Percentiles rank a stretch among this genome's conserved stretches.
These are phyloP conservation scores for Closterium sp. DNA, from an alignment of 139 green algal species.

Conservation along the genomic window DNA sequence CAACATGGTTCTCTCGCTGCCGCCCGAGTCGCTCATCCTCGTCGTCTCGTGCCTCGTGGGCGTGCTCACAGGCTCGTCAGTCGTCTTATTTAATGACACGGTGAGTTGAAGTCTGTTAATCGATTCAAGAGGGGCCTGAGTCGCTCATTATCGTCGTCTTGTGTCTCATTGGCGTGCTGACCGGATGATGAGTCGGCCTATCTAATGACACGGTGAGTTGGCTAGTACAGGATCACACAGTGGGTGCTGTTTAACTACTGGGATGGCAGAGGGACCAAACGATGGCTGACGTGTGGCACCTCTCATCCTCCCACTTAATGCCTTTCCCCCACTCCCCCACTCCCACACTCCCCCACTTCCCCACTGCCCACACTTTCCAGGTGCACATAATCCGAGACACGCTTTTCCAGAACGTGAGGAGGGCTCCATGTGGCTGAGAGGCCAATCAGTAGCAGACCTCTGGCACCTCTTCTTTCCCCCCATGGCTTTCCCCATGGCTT, in stretches of 20 bases:
- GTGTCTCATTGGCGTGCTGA: slow-evolving; percentile 37
- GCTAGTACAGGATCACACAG: neutral
- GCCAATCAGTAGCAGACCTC: no score
- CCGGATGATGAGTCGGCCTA: neutral
- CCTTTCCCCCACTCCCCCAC: neutral
- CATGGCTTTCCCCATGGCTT: no score
- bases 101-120: slow-evolving; percentile 7
- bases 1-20: slow-evolving; percentile 17
- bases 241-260: neutral
- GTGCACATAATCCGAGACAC: slow-evolving; percentile 35
- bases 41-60: slow-evolving; percentile 36
- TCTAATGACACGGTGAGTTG: slow-evolving; percentile 35
- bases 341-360: neutral
- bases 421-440: slow-evolving; percentile 11
- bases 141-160: slow-evolving; percentile 16
- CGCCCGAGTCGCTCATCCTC: slow-evolving; percentile 35
- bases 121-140: no score
- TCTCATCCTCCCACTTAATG: no score
- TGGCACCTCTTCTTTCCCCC: no score
- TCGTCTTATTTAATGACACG: slow-evolving; percentile 41
- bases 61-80: slow-evolving; percentile 22
- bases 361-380: neutral
- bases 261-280: no score
- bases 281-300: no score
- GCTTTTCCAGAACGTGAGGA: slow-evolving; percentile 20